Conservation (phyloP, 257 asterid genomes). For the Plantago ovata region DNA sequence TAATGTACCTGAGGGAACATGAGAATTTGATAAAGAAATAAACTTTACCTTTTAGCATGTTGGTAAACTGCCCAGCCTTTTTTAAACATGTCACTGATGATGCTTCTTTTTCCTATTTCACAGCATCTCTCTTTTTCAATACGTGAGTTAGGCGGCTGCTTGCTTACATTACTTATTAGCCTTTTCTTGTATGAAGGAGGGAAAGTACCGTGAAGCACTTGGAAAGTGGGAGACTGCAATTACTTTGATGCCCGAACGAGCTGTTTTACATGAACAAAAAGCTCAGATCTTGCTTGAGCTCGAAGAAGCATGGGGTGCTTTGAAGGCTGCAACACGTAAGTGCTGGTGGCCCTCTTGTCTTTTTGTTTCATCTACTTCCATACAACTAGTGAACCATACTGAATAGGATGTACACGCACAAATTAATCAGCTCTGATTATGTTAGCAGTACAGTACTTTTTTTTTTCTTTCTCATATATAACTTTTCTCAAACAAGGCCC, state of each 20-base stretch:
- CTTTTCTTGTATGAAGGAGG: conserved; percentile 43
- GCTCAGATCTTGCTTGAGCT: conserved; percentile 89
- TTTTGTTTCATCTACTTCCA: background rate
- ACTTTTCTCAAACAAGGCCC: background rate
- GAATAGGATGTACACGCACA: background rate
- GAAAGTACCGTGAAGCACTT: conserved; percentile 74
- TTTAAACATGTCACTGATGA: too few relatives aligned
- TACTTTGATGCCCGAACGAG: conserved; percentile 61
- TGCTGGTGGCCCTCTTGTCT: conserved; percentile 20
- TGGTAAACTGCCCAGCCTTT: too few relatives aligned
- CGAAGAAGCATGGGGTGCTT: conserved; percentile 82
- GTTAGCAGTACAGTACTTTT: background rate
- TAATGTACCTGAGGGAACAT: too few relatives aligned
- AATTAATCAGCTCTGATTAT: background rate
- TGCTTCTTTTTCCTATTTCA: too few relatives aligned
- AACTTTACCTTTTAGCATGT: too few relatives aligned
- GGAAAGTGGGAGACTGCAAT: conserved; percentile 90
- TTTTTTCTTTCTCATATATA: conserved; percentile 1
- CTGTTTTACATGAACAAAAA: conserved; percentile 81
- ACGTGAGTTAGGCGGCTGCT: too few relatives aligned
- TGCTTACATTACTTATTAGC: too few relatives aligned
- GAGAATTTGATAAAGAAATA: too few relatives aligned
- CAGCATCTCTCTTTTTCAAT: too few relatives aligned
- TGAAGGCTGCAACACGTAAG: conserved; percentile 81
- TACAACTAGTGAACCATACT: conserved; percentile 4